These are phyloP conservation scores for Microdochium nivale DNA, from an alignment of 2,329 filamentous ascomycete genomes.

Conservation along the genomic window DNA sequence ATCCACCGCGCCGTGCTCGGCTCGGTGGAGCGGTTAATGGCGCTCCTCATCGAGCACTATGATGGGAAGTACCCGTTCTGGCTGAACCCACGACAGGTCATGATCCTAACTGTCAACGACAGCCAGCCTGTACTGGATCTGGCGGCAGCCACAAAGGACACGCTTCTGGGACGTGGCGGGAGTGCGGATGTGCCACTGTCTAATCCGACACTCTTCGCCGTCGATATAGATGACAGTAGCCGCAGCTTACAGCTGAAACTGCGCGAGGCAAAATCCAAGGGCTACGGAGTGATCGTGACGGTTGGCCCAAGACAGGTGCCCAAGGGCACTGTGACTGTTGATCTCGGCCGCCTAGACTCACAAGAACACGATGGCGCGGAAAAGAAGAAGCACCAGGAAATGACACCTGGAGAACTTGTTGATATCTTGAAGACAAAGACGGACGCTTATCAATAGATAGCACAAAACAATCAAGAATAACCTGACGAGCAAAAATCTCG, in stretches of 20 bases:
- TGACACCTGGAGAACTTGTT: conserved; percentile 17
- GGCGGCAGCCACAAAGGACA: conserved; percentile 36
- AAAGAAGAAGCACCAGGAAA: conserved; percentile 24
- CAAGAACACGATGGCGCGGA: neutral
- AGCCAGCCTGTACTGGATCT: conserved; percentile 41
- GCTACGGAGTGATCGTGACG: conserved; percentile 66
- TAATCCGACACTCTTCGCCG: conserved; percentile 51
- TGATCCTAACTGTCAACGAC: conserved; percentile 65
- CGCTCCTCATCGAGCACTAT: conserved; percentile 76
- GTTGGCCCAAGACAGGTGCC: conserved; percentile 59
- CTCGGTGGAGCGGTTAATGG: conserved; percentile 77
- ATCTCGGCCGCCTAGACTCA: conserved; percentile 25
- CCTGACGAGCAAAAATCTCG: no score
- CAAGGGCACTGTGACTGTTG: conserved; percentile 45
- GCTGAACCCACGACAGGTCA: conserved; percentile 72
- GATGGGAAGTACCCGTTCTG: conserved; percentile 79
- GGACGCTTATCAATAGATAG: neutral
- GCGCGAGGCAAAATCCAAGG: conserved; percentile 59
- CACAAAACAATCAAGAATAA: no score
- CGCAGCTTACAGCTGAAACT: conserved; percentile 61
- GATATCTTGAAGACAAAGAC: neutral
- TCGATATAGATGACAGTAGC: conserved; percentile 61
- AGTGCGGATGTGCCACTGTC: conserved; percentile 29
- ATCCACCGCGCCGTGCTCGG: conserved; percentile 81
- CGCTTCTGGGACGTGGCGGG: conserved; percentile 38